Conservation (phyloP, 331 rosid species). For the Stylosanthes scabra region DNA sequence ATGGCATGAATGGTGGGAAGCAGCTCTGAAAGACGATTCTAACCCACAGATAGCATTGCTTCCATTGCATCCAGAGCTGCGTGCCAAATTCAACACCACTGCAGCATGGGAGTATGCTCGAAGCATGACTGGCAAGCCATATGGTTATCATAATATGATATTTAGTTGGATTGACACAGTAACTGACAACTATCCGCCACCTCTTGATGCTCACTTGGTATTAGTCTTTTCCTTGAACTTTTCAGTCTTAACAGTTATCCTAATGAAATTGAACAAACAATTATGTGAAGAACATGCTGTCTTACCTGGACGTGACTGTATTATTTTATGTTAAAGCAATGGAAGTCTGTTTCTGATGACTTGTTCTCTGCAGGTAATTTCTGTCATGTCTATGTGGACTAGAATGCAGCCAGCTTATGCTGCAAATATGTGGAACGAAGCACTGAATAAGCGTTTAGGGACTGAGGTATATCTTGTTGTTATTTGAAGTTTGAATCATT, state of each 20-base stretch:
- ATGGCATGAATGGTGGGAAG: conserved; percentile 98
- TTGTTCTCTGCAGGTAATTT: conserved; percentile 69
- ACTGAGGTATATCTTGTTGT: conserved; percentile 67
- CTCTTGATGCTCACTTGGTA: conserved; percentile 99
- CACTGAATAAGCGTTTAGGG: conserved; percentile 86
- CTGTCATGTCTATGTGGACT: conserved; percentile 99
- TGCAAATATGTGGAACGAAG: conserved; percentile 98
- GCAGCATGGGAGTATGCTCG: conserved; percentile 97
- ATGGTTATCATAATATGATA: conserved; percentile 98
- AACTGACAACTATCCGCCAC: conserved; percentile 97
- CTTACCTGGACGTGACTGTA: neutral
- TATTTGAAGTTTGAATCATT: neutral
- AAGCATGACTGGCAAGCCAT: conserved; percentile 97
- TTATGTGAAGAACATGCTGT: conserved; percentile 22
- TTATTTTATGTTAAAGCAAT: conserved; percentile 13
- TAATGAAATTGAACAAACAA: conserved; percentile 28
- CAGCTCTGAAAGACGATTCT: conserved; percentile 79
- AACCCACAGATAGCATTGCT: conserved; percentile 96
- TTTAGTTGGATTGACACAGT: conserved; percentile 99
- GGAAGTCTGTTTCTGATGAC: conserved; percentile 30
- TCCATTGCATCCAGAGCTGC: conserved; percentile 85
- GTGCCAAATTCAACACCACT: conserved; percentile 75
- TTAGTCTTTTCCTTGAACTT: conserved; percentile 13
- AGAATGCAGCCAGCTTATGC: conserved; percentile 96
- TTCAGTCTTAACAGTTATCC: neutral